phyloP scores from a whole-genome alignment of 2,329 filamentous ascomycete species.

The Scedosporium aurantiacum region DNA sequence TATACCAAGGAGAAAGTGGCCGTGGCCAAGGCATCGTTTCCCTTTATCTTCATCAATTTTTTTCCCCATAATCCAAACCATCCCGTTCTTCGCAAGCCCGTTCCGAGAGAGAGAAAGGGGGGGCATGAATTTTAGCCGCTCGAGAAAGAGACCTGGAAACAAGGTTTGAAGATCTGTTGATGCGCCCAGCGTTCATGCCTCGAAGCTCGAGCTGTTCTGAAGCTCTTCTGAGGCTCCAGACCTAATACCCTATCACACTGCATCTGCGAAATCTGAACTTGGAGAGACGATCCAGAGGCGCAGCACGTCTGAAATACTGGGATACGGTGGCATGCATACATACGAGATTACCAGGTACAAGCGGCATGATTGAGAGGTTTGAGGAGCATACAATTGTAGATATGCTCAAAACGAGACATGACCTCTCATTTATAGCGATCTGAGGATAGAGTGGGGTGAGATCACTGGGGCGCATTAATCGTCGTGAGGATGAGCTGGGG shows the following conservation, averaged over 20 bases:
- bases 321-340: too few relatives aligned
- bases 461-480: too few relatives aligned
- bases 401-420: too few relatives aligned
- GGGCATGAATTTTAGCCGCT: conserved; percentile 1
- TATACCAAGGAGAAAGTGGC: neutral
- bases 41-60: neutral
- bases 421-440: too few relatives aligned
- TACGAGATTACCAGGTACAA: too few relatives aligned
- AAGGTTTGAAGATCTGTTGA: neutral
- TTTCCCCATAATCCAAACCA: neutral
- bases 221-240: neutral
- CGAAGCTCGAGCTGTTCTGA: neutral
- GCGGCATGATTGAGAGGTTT: too few relatives aligned
- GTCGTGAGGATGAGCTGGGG: neutral
- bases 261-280: neutral
- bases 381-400: too few relatives aligned
- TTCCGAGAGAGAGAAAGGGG: neutral
- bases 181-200: neutral
- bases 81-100: neutral
- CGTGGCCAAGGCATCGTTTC: neutral
- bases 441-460: too few relatives aligned
- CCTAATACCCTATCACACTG: neutral
- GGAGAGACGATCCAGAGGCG: neutral
- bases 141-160: neutral
- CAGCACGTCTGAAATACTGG: neutral